Conservation (phyloP, 116 monocot species). For the Papilionanthe hybrid region DNA sequence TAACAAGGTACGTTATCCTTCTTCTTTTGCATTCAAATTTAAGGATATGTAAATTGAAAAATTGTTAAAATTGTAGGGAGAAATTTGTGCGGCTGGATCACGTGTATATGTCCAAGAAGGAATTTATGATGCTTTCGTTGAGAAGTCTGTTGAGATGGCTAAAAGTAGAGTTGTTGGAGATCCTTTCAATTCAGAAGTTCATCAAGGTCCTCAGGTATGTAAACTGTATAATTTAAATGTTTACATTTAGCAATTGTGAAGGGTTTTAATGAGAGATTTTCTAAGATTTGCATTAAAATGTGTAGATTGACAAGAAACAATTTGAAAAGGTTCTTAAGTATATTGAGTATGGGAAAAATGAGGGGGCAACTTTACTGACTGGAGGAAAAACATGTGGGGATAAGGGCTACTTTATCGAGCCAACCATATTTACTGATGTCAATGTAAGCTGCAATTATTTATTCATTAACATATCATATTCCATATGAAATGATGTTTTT, state of each 20-base stretch:
- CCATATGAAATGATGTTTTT: background rate
- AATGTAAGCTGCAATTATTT: background rate
- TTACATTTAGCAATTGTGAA: background rate
- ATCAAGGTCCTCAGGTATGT: slow-evolving; percentile 25
- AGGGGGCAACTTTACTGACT: background rate
- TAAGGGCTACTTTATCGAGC: slow-evolving; percentile 2
- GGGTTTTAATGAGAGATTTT: too few relatives aligned
- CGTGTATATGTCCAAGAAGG: slow-evolving; percentile 23
- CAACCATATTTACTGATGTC: slow-evolving; percentile 5
- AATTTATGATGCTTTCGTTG: slow-evolving; percentile 20
- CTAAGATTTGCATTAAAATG: background rate
- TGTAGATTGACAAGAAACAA: slow-evolving; percentile 6
- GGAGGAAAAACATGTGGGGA: background rate
- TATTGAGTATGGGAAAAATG: slow-evolving; percentile 5
- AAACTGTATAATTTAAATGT: background rate
- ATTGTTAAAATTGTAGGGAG: background rate
- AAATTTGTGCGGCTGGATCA: slow-evolving; percentile 15
- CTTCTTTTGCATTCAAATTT: too few relatives aligned
- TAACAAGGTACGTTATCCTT: slow-evolving; percentile 21
- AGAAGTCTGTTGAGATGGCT: slow-evolving; percentile 8
- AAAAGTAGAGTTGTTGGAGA: slow-evolving; percentile 23
- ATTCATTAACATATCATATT: background rate
- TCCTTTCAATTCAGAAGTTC: slow-evolving; percentile 18
- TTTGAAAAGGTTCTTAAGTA: slow-evolving; percentile 6
- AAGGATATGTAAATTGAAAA: too few relatives aligned